Evolutionary conservation across 2,329 filamentous ascomycete species (phyloP), one percentile per base, ranked within the genome.

Genomic region (Beauveria scarabaeidicola): DNA sequence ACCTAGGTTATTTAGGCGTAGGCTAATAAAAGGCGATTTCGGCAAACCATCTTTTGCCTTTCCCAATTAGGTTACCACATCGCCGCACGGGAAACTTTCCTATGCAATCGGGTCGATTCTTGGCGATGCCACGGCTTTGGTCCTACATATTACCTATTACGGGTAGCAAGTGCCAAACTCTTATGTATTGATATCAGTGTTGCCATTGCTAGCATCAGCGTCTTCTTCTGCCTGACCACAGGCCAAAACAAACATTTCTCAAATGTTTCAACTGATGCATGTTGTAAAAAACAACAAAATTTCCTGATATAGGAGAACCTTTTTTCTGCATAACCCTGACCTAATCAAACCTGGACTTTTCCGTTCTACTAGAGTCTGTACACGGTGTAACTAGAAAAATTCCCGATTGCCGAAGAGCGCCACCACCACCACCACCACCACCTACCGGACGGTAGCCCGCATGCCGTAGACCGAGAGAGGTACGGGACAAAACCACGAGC

Each of bases 1-100:
- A 15, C 10, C 23, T 23, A 3, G 23, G 23, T 36, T 36, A 36
- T 6, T 15, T 36, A 36, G 32, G 32, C 29, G 10, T 15, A 32
- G 17, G 47, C 27, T 32, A 29, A 23, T 32, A 29, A 23, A 23
- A 15, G 27, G 25, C 23, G 52, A 38, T 15, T 47, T 46, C 36
- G 44, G 32, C 54, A 15, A 19, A 13, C 25, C 13, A n/a, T 40
- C 7, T 41, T n/a, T 25, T 50, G 7, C 54, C n/a, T 51, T 50
- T 50, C 54, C 54, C 10, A 58, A 58, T 50, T 50, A 43, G 54
- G 54, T 32, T 58, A 58, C 54, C 54, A 58, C 9, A 58, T 58
- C 54, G 54, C 32, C 54, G 32, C 54, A 8, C 54, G 44, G 54
- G 46, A 58, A 58, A 51, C 54, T 23, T 23, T 11, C 9, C 44